These are phyloP conservation scores for Cicer pinnatifidum DNA, from an alignment of 306 rosid species.

Conservation along the genomic window DNA sequence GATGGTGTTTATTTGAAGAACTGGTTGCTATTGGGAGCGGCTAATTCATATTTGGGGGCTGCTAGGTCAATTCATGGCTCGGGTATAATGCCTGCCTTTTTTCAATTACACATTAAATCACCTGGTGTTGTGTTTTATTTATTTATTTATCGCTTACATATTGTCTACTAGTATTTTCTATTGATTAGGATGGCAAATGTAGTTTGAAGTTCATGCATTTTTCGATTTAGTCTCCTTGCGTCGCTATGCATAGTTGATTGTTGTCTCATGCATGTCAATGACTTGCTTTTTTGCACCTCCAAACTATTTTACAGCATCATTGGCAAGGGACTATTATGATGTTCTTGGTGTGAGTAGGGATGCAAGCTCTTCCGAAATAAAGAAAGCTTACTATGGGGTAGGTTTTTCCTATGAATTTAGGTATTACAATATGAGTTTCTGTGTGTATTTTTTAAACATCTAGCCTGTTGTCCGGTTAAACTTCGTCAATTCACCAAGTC, in stretches of 20 bases:
- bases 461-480: conserved; percentile 30
- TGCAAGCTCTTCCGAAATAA: conserved; percentile 84
- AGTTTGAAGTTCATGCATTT: conserved; percentile 26
- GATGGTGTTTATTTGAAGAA: conserved; percentile 53
- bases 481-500: background rate
- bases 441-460: background rate
- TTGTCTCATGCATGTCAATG: conserved; percentile 5
- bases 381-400: conserved; percentile 99
- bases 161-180: conserved; percentile 9
- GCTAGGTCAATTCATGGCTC: conserved; percentile 74
- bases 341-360: conserved; percentile 86
- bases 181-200: conserved; percentile 25
- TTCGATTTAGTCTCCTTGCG: background rate
- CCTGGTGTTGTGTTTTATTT: background rate
- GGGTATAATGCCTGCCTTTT: conserved; percentile 55
- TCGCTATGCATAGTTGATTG: conserved; percentile 19
- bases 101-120: conserved; percentile 22
- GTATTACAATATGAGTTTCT: background rate
- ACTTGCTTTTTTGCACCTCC: background rate
- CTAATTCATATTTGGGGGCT: conserved; percentile 51
- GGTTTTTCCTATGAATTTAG: conserved; percentile 43
- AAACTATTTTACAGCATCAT: conserved; percentile 57
- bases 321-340: conserved; percentile 82
- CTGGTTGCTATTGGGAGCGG: conserved; percentile 57
- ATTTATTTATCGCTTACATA: conserved; percentile 7